A percentile compares a stretch with the other conserved stretches of the same genome.
Evolutionary conservation across 2,329 filamentous ascomycete species (phyloP).

Genomic region (Ustulina deusta): DNA sequence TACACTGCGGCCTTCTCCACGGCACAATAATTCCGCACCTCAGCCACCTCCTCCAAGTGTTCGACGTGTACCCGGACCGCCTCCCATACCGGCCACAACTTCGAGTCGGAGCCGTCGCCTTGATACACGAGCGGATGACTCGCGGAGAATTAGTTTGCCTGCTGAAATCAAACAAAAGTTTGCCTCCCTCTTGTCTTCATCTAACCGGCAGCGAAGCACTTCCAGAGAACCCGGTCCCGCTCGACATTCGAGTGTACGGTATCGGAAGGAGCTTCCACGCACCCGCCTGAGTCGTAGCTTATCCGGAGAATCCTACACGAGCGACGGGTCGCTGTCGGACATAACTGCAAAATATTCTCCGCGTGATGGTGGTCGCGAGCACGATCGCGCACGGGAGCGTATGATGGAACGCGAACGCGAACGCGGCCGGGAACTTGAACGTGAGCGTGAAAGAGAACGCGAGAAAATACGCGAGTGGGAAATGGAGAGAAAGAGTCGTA

Average conservation of each 20-base stretch:
- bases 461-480: constrained; percentile 40
- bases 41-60: constrained; percentile 40
- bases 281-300: constrained; percentile 46
- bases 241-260: constrained; percentile 39
- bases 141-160: constrained; percentile 46
- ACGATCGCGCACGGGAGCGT: constrained; percentile 44
- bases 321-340: constrained; percentile 48
- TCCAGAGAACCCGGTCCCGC: constrained; percentile 46
- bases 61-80: constrained; percentile 43
- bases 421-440: constrained; percentile 44
- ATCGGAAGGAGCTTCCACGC: constrained; percentile 42
- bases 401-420: constrained; percentile 42
- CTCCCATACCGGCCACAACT: constrained; percentile 37
- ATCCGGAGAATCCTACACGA: constrained; percentile 48
- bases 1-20: constrained; percentile 41
- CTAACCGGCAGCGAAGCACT: constrained; percentile 48
- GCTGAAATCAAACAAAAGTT: constrained; percentile 49
- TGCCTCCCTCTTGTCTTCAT: constrained; percentile 45
- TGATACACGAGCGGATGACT: constrained; percentile 46
- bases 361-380: constrained; percentile 48
- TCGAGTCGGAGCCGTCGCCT: constrained; percentile 42
- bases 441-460: constrained; percentile 44
- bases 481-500: constrained; percentile 45
- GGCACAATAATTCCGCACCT: constrained; percentile 38
- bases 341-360: constrained; percentile 41